Evolutionary conservation across 805 yeast genomes (phyloP), one percentile per base, ranked within the genome.

Genomic region (Saccharomyces eubayanus): DNA sequence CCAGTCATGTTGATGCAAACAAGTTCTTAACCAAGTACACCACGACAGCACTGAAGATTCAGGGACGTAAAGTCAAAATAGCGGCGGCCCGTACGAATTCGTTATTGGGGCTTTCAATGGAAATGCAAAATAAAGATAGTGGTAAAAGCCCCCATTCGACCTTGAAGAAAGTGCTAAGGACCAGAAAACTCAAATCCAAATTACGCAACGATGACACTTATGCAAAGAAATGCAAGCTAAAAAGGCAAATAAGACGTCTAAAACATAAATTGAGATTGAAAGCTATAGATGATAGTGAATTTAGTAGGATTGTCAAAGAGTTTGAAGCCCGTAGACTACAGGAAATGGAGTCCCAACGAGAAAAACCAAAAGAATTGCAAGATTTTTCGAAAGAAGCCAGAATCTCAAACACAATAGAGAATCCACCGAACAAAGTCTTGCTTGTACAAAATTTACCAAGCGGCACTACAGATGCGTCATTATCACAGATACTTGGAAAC

Each of bases 351-450:
- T 57, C 52, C 24, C 46, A 28, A 11, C 43, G 28, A n/a, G 51
- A 14, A 27, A 48, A 21, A 14, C 50, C 5, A 51, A 51, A 49
- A 30, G 47, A 54, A 43, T 53, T 47, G 24, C 48, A 50, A 46
- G 24, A 36, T 6, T 16, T 21, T 16, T 16, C 16, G 8, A 16
- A 57, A 54, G 24, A 55, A 52, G 51, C 58, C 21, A 50, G 50
- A 36, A 20, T 51, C 36, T 28, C 51, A 47, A 58, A 51, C 54
- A 59, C 59, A 36, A 49, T 55, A n/a, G 62, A 61, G 11, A 66
- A 67, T 28, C 89, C 89, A 16, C 94, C 96, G 0, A 80, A 89
- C 70, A 84, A 80, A 52, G 75, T 81, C 5, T 68, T 91, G 36
- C 76, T 91, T 51, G 66, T 89, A 12, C 94, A 89, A 58, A 75